These are phyloP conservation scores for Phytophthora foliorum DNA, from an alignment of 352 stramenopile genomes.

Conservation along the genomic window DNA sequence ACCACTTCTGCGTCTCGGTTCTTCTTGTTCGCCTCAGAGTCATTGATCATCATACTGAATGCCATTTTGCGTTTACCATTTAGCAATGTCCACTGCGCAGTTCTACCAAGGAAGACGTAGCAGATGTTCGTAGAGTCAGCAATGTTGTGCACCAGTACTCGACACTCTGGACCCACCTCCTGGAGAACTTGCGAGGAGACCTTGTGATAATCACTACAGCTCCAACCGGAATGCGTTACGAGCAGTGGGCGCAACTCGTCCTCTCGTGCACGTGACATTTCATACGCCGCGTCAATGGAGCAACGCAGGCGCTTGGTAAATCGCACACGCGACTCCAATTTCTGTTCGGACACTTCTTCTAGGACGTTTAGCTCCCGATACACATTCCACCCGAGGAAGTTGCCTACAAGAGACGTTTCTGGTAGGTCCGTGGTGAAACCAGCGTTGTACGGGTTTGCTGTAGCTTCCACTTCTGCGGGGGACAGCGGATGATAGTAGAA, in stretches of 20 bases:
- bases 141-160: background rate
- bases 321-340: background rate
- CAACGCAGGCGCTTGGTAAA: background rate
- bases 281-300: background rate
- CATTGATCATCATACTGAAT: conserved; percentile 15
- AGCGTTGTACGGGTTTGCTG: background rate
- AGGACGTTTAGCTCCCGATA: background rate
- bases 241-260: background rate
- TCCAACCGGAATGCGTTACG: background rate
- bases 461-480: background rate
- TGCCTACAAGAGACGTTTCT: background rate
- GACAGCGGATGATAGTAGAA: background rate
- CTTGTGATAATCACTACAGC: background rate
- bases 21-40: conserved; percentile 26
- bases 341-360: background rate
- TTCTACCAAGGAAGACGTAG: background rate
- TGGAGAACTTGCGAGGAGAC: background rate
- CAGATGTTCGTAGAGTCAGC: background rate
- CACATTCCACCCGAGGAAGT: background rate
- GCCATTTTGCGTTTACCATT: background rate
- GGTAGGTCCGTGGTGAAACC: background rate
- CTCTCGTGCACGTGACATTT: background rate
- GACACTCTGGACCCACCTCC: background rate
- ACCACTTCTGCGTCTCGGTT: background rate
- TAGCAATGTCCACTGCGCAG: background rate